These are phyloP conservation scores for Avena atlantica DNA, from an alignment of 176 grass and related monocot species.

Conservation along the genomic window DNA sequence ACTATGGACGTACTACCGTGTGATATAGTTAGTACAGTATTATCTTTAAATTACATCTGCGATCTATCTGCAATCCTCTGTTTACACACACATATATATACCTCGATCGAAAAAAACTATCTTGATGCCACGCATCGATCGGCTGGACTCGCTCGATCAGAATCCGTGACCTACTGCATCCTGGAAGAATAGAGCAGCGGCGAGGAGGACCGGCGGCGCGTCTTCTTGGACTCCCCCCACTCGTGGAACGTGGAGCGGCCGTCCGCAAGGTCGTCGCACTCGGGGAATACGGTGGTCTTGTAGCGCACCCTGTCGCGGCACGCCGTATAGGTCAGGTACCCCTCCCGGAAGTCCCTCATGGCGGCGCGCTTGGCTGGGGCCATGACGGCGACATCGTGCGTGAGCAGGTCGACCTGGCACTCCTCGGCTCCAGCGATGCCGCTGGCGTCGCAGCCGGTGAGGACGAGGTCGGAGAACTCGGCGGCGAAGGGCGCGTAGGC, in stretches of 20 bases:
- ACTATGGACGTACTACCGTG: too few relatives aligned
- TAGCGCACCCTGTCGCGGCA: slow-evolving; percentile 83
- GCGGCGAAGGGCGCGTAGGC: slow-evolving; percentile 68
- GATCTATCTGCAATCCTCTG: background rate
- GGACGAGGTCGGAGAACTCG: slow-evolving; percentile 64
- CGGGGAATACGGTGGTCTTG: slow-evolving; percentile 61
- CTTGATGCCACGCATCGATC: background rate
- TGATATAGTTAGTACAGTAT: too few relatives aligned
- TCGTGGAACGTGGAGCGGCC: slow-evolving; percentile 51
- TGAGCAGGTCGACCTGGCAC: slow-evolving; percentile 69
- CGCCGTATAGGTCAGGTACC: slow-evolving; percentile 68
- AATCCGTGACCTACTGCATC: background rate
- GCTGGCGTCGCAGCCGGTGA: slow-evolving; percentile 54
- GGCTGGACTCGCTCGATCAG: background rate
- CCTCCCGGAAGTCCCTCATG: slow-evolving; percentile 73
- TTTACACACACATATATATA: background rate
- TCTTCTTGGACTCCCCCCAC: slow-evolving; percentile 74
- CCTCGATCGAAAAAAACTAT: background rate
- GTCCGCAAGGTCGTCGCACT: slow-evolving; percentile 58
- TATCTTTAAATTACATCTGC: background rate
- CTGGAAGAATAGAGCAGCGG: slow-evolving; percentile 17
- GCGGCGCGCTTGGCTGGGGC: slow-evolving; percentile 61
- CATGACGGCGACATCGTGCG: slow-evolving; percentile 68
- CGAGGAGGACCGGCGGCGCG: slow-evolving; percentile 8
- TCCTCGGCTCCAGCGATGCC: slow-evolving; percentile 17